Evolutionary conservation across 495 filamentous ascomycete species (phyloP).

Genomic region (Penicillium odoratum): DNA sequence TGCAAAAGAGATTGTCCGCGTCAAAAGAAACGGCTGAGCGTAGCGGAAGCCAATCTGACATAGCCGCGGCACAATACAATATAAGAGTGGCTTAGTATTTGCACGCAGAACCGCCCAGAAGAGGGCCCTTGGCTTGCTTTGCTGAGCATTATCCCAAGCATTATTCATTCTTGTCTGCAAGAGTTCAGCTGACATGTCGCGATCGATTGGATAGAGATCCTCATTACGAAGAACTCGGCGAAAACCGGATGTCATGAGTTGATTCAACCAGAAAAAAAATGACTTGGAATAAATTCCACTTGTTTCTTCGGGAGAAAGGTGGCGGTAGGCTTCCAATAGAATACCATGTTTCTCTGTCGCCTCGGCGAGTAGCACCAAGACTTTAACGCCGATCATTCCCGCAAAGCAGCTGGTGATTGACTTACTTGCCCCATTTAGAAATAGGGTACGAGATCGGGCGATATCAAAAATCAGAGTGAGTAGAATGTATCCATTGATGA

Average conservation of each 20-base stretch:
- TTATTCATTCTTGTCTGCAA: slow-evolving; percentile 2
- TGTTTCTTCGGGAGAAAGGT: slow-evolving; percentile 5
- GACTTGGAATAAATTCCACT: slow-evolving; percentile 5
- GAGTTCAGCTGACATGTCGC: slow-evolving; percentile 1
- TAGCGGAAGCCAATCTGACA: slow-evolving; percentile 7
- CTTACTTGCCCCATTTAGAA: not conserved
- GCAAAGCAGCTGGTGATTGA: not conserved
- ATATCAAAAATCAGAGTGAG: slow-evolving; percentile 7
- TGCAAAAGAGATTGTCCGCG: slow-evolving; percentile 3
- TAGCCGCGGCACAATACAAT: slow-evolving; percentile 5
- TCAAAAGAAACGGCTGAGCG: slow-evolving; percentile 2
- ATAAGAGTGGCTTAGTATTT: not conserved
- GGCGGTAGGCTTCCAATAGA: not conserved
- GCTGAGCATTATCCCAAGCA: not conserved
- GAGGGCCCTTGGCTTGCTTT: slow-evolving; percentile 1
- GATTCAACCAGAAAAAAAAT: slow-evolving; percentile 9
- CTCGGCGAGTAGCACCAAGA: slow-evolving; percentile 3
- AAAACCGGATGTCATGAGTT: slow-evolving; percentile 10
- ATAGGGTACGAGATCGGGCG: not conserved
- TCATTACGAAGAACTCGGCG: not conserved
- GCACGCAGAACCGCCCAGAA: slow-evolving; percentile 3
- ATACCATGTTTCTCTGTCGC: slow-evolving; percentile 3
- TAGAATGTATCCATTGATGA: slow-evolving; percentile 7
- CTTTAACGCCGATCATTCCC: slow-evolving; percentile 6
- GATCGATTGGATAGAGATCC: slow-evolving; percentile 6